Conservation (phyloP, 257 asterid species). For the Primulina huaijiensis region DNA sequence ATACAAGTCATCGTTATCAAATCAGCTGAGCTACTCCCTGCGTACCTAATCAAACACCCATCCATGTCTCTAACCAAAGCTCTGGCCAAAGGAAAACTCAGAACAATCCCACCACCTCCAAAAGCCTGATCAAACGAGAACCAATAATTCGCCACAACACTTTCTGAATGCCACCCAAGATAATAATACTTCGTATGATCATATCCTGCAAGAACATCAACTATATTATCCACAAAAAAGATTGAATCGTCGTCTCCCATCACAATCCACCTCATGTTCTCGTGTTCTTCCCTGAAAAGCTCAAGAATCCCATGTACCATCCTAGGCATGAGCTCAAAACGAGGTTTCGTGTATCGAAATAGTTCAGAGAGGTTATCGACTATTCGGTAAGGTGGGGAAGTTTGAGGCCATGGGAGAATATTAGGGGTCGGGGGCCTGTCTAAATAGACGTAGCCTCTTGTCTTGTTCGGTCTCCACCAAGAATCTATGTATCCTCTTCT, state of each 20-base stretch:
- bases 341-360: not conserved
- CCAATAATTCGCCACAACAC: conserved; percentile 21
- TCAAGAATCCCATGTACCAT: not conserved
- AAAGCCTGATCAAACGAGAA: conserved; percentile 26
- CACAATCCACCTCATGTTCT: conserved; percentile 24
- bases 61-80: conserved; percentile 20
- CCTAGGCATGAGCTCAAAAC: not conserved
- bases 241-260: conserved; percentile 32
- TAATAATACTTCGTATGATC: conserved; percentile 14
- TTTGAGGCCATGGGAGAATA: not conserved
- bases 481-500: not conserved
- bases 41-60: not conserved
- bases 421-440: not conserved
- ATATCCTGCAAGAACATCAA: conserved; percentile 22
- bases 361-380: not conserved
- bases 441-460: not conserved
- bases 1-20: not conserved
- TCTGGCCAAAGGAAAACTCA: conserved; percentile 29
- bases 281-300: not conserved
- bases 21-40: not conserved
- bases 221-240: conserved; percentile 24
- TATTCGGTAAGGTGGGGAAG: not conserved
- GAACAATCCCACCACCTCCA: conserved; percentile 27
- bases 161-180: conserved; percentile 25
- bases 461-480: conserved; percentile 1